A percentile compares a stretch with the other conserved stretches of the same genome.
Conservation (phyloP, 495 filamentous ascomycete species). For the Ramalina intermedia region DNA sequence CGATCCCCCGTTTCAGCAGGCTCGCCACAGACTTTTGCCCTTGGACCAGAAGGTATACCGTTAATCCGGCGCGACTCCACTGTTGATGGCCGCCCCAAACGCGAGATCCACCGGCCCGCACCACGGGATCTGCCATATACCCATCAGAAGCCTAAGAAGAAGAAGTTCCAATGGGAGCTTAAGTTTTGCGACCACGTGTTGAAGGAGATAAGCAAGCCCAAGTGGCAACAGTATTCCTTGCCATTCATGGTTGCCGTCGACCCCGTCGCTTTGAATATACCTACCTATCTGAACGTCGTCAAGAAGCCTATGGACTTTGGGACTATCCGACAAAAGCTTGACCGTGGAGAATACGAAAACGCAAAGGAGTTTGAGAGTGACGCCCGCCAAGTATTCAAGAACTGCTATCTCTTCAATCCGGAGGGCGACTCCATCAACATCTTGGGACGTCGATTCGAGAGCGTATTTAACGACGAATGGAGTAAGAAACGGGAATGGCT, state of each 20-base stretch:
- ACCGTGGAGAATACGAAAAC: conserved; percentile 65
- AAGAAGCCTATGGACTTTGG: conserved; percentile 92
- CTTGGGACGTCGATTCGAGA: conserved; percentile 55
- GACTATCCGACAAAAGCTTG: conserved; percentile 62
- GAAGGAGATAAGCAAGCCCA: conserved; percentile 61
- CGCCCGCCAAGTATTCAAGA: conserved; percentile 67
- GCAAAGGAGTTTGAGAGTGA: conserved; percentile 78
- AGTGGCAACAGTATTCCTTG: conserved; percentile 46
- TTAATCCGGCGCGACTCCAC: conserved; percentile 83
- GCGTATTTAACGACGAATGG: conserved; percentile 61
- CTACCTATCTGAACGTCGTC: conserved; percentile 80
- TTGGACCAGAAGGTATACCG: conserved; percentile 72
- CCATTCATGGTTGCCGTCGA: conserved; percentile 78
- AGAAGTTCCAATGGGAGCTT: conserved; percentile 79
- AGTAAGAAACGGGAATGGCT: conserved; percentile 61
- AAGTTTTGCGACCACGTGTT: conserved; percentile 78
- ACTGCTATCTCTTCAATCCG: conserved; percentile 87
- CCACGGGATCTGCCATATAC: conserved; percentile 72
- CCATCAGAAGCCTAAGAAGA: conserved; percentile 74
- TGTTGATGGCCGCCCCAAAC: conserved; percentile 71
- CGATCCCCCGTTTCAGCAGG: conserved; percentile 24
- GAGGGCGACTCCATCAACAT: conserved; percentile 54
- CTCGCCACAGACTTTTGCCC: conserved; percentile 59
- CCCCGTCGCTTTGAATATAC: conserved; percentile 87
- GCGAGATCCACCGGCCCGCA: conserved; percentile 84